A percentile compares a stretch with the other conserved stretches of the same genome.
phyloP scores from a whole-genome alignment of 2,329 filamentous ascomycete species.

The Rasamsonia emersonii region DNA sequence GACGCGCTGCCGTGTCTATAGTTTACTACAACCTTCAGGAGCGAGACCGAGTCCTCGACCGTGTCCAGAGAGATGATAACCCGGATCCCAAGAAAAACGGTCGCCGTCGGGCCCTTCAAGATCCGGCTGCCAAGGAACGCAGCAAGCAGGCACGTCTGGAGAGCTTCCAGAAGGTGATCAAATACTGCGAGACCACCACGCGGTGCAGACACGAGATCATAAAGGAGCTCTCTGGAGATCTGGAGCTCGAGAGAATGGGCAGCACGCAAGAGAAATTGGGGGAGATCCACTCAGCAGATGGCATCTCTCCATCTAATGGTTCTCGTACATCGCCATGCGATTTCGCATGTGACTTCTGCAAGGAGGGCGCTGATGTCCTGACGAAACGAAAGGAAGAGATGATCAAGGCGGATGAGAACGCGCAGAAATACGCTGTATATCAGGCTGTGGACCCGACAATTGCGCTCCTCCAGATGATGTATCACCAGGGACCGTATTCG shows the following conservation, averaged over 20 bases:
- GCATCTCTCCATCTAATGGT: slow-evolving; percentile 7
- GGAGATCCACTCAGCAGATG: slow-evolving; percentile 14
- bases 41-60: slow-evolving; percentile 59
- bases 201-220: slow-evolving; percentile 69
- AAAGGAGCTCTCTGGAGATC: slow-evolving; percentile 68
- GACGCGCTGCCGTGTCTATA: slow-evolving; percentile 77
- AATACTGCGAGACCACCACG: slow-evolving; percentile 71
- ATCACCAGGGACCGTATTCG: no score
- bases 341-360: slow-evolving; percentile 71
- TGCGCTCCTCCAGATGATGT: neutral
- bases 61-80: slow-evolving; percentile 36
- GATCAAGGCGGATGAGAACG: slow-evolving; percentile 4
- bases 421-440: no score
- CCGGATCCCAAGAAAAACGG: slow-evolving; percentile 28
- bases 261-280: slow-evolving; percentile 11
- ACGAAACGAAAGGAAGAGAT: slow-evolving; percentile 45
- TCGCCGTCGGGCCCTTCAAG: slow-evolving; percentile 40
- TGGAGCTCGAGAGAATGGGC: slow-evolving; percentile 25
- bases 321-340: slow-evolving; percentile 48
- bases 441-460: no score
- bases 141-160: slow-evolving; percentile 42
- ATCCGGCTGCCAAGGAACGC: slow-evolving; percentile 24
- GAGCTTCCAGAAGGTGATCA: slow-evolving; percentile 60
- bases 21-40: slow-evolving; percentile 88
- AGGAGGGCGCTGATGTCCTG: slow-evolving; percentile 52